Evolutionary conservation across 75 land plant genomes (phyloP), one percentile per base, ranked within the genome.

Genomic region (Chamaecyparis obtusa): DNA sequence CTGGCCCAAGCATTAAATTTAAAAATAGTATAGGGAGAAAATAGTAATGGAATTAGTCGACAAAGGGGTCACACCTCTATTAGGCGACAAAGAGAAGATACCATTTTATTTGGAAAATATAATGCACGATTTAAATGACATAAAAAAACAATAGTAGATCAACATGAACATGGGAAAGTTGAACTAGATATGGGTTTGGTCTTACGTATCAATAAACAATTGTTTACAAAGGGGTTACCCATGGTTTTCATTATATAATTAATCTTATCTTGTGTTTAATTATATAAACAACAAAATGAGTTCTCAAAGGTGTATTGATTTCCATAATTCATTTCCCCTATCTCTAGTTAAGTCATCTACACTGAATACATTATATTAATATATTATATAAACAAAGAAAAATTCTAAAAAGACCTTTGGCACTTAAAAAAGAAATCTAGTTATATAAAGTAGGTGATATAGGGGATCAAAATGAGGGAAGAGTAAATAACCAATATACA

Each of bases 401-500:
- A n/a, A n/a, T n/a, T n/a, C n/a, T n/a, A 60, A 60, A 60, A 21
- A 5, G 0, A 27, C 67, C 21, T 60, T 60, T 60, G 21, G 24
- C 27, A 21, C 67, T 60, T 17, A 15, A 17, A 56, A 4, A 60
- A 60, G n/a, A 0, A 41, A 60, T 60, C 67, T 60, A 7, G 67
- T 57, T 6, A 24, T 21, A 21, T 60, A 60, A 17, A 60, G 24
- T 1, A 60, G 27, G 17, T 60, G 21, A 54, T 21, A 60, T 27
- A 71, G 3, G 75, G 14, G 75, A 71, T n/a, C 35, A 71, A 71
- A 21, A 21, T 36, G 27, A 27, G 67, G 67, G 39, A 36, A 86
- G 83, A 27, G 17, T 32, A 86, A 89, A 87, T 75, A 96, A 96
- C 98, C 98, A 96, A 27, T 94, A 92, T 35, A 94, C 95, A 60